Evolutionary conservation across 176 grass and related monocot species (phyloP).

Genomic region (Luzula sylvatica): DNA sequence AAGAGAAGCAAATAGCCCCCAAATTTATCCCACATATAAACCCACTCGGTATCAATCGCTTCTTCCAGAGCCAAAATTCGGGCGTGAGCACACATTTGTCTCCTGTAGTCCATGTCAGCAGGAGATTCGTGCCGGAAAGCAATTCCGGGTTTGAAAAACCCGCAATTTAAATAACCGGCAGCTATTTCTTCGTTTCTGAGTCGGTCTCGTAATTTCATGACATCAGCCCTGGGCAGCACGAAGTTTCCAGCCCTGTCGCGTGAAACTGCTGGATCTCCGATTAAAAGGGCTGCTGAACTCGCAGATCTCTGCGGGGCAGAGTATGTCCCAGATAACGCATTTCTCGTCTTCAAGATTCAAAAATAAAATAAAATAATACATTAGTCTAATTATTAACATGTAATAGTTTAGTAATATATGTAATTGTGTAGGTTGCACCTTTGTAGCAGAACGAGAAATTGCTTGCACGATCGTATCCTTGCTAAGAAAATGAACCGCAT

Average conservation of each 20-base stretch:
- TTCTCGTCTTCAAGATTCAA: conserved; percentile 62
- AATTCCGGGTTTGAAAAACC: conserved; percentile 49
- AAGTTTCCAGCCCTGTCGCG: conserved; percentile 96
- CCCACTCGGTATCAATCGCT: conserved; percentile 99
- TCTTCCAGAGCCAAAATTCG: conserved; percentile 96
- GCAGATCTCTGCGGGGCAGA: conserved; percentile 94
- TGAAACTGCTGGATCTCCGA: conserved; percentile 88
- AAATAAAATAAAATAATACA: conserved; percentile 8
- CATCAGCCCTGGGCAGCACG: conserved; percentile 97
- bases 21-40: conserved; percentile 99
- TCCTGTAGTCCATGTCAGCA: conserved; percentile 60
- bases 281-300: conserved; percentile 96
- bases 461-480: conserved; percentile 97
- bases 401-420: too few species aligned
- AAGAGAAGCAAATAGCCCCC: conserved; percentile 97
- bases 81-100: conserved; percentile 99
- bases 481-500: conserved; percentile 87
- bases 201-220: conserved; percentile 94
- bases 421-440: too few species aligned
- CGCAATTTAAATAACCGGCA: conserved; percentile 65
- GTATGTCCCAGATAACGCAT: conserved; percentile 97
- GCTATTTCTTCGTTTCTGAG: conserved; percentile 88
- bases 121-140: conserved; percentile 38
- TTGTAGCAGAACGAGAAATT: conserved; percentile 88
- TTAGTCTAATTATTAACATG: too few species aligned